A percentile compares a stretch with the other conserved stretches of the same genome.
Conservation (phyloP, 164 flowering plant genomes). For the Taxillus chinensis region DNA sequence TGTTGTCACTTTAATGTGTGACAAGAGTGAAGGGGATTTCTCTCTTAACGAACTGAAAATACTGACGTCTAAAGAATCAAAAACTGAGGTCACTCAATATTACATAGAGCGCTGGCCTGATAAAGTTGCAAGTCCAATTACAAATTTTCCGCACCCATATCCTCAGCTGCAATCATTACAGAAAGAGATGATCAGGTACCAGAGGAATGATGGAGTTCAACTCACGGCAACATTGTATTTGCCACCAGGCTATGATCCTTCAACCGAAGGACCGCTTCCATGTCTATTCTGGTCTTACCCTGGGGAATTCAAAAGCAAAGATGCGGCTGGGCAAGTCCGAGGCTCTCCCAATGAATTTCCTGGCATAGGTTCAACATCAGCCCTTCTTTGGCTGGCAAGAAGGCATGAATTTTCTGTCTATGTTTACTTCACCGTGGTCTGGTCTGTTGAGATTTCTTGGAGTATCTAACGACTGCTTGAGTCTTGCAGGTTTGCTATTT, state of each 20-base stretch:
- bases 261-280: conserved; percentile 93
- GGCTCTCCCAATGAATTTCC: conserved; percentile 99
- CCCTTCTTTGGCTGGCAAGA: conserved; percentile 96
- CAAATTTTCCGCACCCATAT: conserved; percentile 91
- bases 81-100: conserved; percentile 91
- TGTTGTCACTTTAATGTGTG: conserved; percentile 92
- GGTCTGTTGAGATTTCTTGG: conserved; percentile 1
- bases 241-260: conserved; percentile 83
- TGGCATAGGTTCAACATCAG: conserved; percentile 91
- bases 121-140: conserved; percentile 56
- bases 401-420: conserved; percentile 29
- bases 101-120: conserved; percentile 70
- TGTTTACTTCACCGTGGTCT: neutral
- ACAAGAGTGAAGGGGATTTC: conserved; percentile 72
- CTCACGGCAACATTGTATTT: conserved; percentile 92
- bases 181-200: conserved; percentile 91
- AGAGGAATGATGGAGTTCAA: conserved; percentile 94
- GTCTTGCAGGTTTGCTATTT: conserved; percentile 75
- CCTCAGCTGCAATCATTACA: conserved; percentile 83
- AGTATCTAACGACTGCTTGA: conserved; percentile 3
- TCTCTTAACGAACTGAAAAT: conserved; percentile 54
- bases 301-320: conserved; percentile 96
- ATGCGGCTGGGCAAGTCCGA: conserved; percentile 97
- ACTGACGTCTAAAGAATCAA: conserved; percentile 90
- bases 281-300: conserved; percentile 97